Evolutionary conservation across 2,329 filamentous ascomycete genomes (phyloP).

Genomic region (Xylaria hypoxylon): DNA sequence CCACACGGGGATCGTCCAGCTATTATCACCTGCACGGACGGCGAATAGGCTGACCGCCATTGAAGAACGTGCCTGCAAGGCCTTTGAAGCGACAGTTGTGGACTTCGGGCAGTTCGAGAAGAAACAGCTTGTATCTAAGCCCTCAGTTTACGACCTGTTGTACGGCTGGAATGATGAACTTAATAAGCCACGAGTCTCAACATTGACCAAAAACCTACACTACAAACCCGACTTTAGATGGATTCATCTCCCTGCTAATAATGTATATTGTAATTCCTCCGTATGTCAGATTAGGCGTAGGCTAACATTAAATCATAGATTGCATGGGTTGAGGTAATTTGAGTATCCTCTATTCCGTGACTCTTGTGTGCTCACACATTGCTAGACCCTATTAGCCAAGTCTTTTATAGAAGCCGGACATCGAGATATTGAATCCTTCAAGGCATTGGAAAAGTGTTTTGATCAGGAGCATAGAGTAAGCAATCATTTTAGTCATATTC

Average conservation of each 20-base stretch:
- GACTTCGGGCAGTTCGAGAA: constrained; percentile 61
- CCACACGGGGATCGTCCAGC: constrained; percentile 53
- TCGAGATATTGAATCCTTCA: constrained; percentile 72
- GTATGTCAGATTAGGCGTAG: constrained; percentile 22
- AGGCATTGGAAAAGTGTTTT: constrained; percentile 70
- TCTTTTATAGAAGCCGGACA: constrained; percentile 72
- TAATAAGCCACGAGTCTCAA: constrained; percentile 60
- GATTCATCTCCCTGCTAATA: constrained; percentile 66
- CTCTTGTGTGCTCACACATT: constrained; percentile 30
- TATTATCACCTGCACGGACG: constrained; percentile 54
- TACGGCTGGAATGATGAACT: constrained; percentile 62
- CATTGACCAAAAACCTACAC: constrained; percentile 58
- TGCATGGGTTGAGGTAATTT: constrained; percentile 67
- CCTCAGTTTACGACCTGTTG: constrained; percentile 63
- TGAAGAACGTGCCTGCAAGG: constrained; percentile 59
- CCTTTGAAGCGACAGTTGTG: constrained; percentile 64
- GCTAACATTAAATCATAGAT: constrained; percentile 55
- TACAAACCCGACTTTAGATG: constrained; percentile 62
- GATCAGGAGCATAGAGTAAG: constrained; percentile 66
- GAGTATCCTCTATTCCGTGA: constrained; percentile 7
- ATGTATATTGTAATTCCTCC: constrained; percentile 48
- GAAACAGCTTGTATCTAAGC: constrained; percentile 59
- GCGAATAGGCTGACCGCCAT: constrained; percentile 52
- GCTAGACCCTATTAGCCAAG: constrained; percentile 67
- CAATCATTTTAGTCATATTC: not conserved